A percentile compares a stretch with the other conserved stretches of the same genome.
These are phyloP conservation scores for Puccinia triticina DNA, from an alignment of 1,284 basidiomycete genomes.

Conservation along the genomic window DNA sequence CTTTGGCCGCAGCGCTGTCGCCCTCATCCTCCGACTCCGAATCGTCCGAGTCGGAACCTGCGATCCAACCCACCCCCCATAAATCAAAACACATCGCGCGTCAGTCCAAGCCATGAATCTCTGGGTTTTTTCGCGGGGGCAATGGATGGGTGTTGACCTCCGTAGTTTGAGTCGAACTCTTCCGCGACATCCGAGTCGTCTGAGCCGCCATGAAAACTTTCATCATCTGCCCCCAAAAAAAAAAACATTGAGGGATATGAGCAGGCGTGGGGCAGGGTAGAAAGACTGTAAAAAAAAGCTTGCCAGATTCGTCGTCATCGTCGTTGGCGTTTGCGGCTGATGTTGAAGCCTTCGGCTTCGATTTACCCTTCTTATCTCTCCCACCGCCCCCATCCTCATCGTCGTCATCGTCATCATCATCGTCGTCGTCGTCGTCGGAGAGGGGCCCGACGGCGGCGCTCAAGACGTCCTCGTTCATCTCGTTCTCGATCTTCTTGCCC, in stretches of 20 bases:
- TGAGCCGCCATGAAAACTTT: slow-evolving; percentile 41
- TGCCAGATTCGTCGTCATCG: slow-evolving; percentile 54
- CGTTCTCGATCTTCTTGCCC: slow-evolving; percentile 92
- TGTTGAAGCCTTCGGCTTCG: slow-evolving; percentile 48
- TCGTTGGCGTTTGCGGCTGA: slow-evolving; percentile 45
- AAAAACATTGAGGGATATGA: neutral
- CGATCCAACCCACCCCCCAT: neutral
- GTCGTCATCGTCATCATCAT: slow-evolving; percentile 66
- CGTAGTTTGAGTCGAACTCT: slow-evolving; percentile 49
- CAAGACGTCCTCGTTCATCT: slow-evolving; percentile 83
- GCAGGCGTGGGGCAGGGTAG: no score
- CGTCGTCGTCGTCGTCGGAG: slow-evolving; percentile 77
- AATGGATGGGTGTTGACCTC: neutral
- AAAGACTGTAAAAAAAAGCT: slow-evolving; percentile 14
- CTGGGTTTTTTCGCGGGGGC: no score
- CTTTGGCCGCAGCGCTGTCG: neutral
- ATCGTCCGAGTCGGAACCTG: slow-evolving; percentile 15
- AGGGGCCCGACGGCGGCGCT: slow-evolving; percentile 69
- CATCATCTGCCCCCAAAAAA: slow-evolving; percentile 27
- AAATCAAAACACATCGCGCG: neutral
- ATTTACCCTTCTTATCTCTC: slow-evolving; percentile 59
- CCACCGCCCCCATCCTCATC: slow-evolving; percentile 67
- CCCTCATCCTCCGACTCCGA: neutral
- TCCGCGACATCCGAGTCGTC: slow-evolving; percentile 48
- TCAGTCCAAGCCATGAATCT: no score